These are phyloP conservation scores for Coemansia sp. DNA, from an alignment of 192 early-diverging fungal genomes.

Conservation along the genomic window DNA sequence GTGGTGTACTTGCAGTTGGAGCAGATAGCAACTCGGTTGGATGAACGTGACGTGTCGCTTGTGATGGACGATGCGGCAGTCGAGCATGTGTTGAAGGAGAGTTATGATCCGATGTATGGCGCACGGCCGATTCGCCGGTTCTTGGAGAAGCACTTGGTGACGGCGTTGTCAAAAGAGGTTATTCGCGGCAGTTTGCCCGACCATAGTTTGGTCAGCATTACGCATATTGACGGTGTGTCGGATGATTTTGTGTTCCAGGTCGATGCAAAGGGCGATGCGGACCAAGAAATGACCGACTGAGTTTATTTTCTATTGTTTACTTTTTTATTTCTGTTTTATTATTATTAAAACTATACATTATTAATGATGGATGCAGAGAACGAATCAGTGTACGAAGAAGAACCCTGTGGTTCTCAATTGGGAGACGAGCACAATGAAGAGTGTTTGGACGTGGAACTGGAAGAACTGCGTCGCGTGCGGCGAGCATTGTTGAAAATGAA, in stretches of 20 bases:
- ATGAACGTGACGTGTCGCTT: slow-evolving; percentile 73
- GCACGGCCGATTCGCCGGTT: slow-evolving; percentile 90
- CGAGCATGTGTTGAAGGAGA: slow-evolving; percentile 69
- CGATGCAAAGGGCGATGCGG: slow-evolving; percentile 23
- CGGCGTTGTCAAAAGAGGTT: slow-evolving; percentile 72
- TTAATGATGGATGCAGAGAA: background rate
- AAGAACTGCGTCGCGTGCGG: slow-evolving; percentile 45
- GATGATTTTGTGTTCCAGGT: slow-evolving; percentile 46
- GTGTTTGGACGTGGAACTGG: slow-evolving; percentile 15
- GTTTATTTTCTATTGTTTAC: background rate
- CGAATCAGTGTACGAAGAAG: background rate
- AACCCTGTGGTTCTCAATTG: background rate
- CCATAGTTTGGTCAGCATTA: slow-evolving; percentile 56
- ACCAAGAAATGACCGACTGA: slow-evolving; percentile 33
- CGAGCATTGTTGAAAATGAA: slow-evolving; percentile 49
- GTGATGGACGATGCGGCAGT: slow-evolving; percentile 67
- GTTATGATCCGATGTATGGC: slow-evolving; percentile 94
- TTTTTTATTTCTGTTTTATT: slow-evolving; percentile 4
- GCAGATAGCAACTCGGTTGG: slow-evolving; percentile 65
- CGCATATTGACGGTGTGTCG: slow-evolving; percentile 21
- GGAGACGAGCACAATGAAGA: background rate
- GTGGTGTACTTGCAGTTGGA: slow-evolving; percentile 74
- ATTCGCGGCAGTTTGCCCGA: slow-evolving; percentile 65
- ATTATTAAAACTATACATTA: background rate
- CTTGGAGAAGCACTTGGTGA: slow-evolving; percentile 82